Evolutionary conservation across 1,284 basidiomycete species (phyloP), one percentile per base, ranked within the genome.

Genomic region (Pseudozyma sp.): DNA sequence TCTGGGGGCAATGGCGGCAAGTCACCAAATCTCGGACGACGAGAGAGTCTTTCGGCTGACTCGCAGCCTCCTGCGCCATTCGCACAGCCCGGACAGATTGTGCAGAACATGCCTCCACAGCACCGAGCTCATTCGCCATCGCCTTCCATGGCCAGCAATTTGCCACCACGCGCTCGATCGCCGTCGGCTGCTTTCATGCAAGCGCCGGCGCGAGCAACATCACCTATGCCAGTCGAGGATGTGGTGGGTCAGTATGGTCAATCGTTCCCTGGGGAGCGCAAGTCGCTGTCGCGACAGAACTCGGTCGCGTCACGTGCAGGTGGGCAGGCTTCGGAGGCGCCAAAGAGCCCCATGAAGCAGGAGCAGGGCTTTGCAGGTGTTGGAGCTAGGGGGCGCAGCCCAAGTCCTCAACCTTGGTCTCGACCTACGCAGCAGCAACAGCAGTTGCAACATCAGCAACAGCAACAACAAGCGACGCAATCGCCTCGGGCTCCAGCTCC

Each of bases 211-310:
- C 87, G 89, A 44, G 85, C 88, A 0, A 47, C 77, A 2, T 84
- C 87, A 3, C 88, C 91, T 10, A 87, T 89, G 8, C 87, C 90
- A 0, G 88, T 89, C 6, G 91, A 93, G 76, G 89, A 91, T n/a
- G 91, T 95, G 2, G 85, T 95, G 10, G 88, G 87, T 5, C 89
- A 90, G 71, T 97, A 97, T 80, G 89, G 91, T 16, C 93, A 95
- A 80, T 90, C 91, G 0, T 89, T 97, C 85, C 95, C 94, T 1
- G 93, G 93, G 2, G 95, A 97, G 85, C 88, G 91, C 18, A 76
- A 75, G 53, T 60, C 75, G n/a, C 63, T 82, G 1, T 80, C 78
- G 16, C 59, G 80, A 6, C 81, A 82, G 54, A 80, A 80, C 53
- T 82, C 81, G 48, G 61, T 66, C 14, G 75, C 80, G 21, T 77